Conservation (phyloP, 257 asterid genomes). For the Przewalskia tangutica region DNA sequence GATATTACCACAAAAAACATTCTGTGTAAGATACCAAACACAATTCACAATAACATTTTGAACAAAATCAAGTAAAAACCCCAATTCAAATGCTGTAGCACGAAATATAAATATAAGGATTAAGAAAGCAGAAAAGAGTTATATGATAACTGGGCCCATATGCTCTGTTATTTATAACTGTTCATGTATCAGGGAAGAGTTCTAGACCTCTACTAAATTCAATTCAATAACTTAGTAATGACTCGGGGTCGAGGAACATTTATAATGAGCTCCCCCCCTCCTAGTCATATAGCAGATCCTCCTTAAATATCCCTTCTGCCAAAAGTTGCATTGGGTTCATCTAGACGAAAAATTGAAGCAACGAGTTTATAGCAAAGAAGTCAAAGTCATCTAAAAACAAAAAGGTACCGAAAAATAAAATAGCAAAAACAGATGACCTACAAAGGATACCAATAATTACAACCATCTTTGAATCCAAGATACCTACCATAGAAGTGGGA, state of each 20-base stretch:
- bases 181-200: background rate
- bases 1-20: background rate
- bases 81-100: background rate
- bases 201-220: background rate
- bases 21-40: background rate
- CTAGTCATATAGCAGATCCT: background rate
- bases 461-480: background rate
- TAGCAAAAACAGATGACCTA: background rate
- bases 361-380: background rate
- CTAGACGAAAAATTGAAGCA: background rate
- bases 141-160: background rate
- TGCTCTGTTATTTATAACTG: background rate
- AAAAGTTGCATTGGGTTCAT: background rate
- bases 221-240: background rate
- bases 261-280: background rate
- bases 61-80: background rate
- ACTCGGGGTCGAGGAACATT: background rate
- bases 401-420: background rate
- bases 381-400: background rate
- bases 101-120: background rate
- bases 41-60: background rate
- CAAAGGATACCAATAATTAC: too few species aligned
- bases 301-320: too few species aligned
- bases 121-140: background rate
- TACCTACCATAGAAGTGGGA: conserved; percentile 46